phyloP scores from a whole-genome alignment of 2,329 filamentous ascomycete species.

The Penicillium vulpinum region DNA sequence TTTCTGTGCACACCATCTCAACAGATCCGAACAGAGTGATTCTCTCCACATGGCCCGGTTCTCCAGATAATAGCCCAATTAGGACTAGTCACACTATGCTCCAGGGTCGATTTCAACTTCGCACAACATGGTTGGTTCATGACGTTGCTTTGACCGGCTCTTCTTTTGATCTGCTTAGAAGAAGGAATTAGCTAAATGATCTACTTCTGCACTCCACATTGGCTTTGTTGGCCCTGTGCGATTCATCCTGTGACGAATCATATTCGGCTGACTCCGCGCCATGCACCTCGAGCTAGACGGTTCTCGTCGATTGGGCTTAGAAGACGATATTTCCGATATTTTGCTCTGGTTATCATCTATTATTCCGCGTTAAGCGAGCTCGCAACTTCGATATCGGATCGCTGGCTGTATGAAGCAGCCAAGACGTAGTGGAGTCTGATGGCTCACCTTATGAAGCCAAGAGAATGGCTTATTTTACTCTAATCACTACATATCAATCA shows the following conservation, averaged over 20 bases:
- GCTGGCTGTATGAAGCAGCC: not conserved
- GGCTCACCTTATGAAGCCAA: not conserved
- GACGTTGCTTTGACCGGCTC: not conserved
- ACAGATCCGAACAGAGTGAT: not conserved
- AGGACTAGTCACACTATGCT: constrained; percentile 20
- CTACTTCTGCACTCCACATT: constrained; percentile 1
- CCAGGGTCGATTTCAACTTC: not conserved
- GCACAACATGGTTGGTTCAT: constrained; percentile 18
- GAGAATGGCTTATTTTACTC: constrained; percentile 1
- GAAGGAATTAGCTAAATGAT: constrained; percentile 20
- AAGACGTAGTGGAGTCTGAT: not conserved
- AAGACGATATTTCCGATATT: not conserved
- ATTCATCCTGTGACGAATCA: not conserved
- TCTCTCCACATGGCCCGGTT: constrained; percentile 13
- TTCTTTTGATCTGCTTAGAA: constrained; percentile 13
- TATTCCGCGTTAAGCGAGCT: not conserved
- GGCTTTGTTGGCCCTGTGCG: not conserved
- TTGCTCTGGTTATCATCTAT: not conserved
- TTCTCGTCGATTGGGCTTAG: not conserved
- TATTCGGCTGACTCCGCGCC: not conserved
- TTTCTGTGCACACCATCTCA: not conserved
- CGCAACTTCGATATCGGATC: not conserved
- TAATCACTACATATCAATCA: not conserved
- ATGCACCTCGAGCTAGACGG: not conserved
- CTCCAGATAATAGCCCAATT: constrained; percentile 25